Percentiles rank a stretch among this genome's conserved stretches.
phyloP scores from a whole-genome alignment of 768 basidiomycete species.

The Amanita pseudoporphyria region DNA sequence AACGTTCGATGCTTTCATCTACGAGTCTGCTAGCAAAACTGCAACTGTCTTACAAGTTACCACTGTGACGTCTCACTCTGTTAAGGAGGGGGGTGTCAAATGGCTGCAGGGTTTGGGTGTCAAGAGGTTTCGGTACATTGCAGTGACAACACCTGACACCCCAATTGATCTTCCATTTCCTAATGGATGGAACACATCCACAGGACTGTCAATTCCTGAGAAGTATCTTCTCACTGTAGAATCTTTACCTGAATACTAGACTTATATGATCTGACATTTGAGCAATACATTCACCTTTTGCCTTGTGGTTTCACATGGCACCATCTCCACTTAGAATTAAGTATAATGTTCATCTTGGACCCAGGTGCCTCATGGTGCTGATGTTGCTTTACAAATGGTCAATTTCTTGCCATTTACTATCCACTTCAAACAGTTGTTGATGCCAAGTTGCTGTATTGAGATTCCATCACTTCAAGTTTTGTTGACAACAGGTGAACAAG shows the following conservation, averaged over 20 bases:
- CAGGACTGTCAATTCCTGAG: constrained; percentile 7
- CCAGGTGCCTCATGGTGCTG: constrained; percentile 1
- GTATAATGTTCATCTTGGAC: neutral
- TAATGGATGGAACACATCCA: constrained; percentile 8
- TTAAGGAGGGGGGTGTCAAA: constrained; percentile 7
- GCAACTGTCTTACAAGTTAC: constrained; percentile 10
- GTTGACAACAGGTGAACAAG: too few species aligned
- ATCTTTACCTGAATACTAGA: constrained; percentile 7
- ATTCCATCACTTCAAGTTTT: too few species aligned
- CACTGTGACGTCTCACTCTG: constrained; percentile 4
- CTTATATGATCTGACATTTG: neutral
- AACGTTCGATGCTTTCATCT: constrained; percentile 13
- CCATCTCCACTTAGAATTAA: neutral
- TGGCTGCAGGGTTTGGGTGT: constrained; percentile 7
- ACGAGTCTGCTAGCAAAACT: constrained; percentile 9
- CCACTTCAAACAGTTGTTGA: too few species aligned
- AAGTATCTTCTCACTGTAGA: constrained; percentile 9
- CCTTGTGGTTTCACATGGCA: neutral
- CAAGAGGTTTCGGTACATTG: constrained; percentile 7
- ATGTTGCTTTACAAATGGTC: neutral
- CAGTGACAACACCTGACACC: constrained; percentile 5
- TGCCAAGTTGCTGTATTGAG: too few species aligned
- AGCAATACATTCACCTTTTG: too few species aligned
- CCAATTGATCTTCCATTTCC: constrained; percentile 9
- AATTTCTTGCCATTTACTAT: constrained; percentile 1